Evolutionary conservation across 2,329 filamentous ascomycete genomes (phyloP).

Genomic region (Aspergillus calidoustus): DNA sequence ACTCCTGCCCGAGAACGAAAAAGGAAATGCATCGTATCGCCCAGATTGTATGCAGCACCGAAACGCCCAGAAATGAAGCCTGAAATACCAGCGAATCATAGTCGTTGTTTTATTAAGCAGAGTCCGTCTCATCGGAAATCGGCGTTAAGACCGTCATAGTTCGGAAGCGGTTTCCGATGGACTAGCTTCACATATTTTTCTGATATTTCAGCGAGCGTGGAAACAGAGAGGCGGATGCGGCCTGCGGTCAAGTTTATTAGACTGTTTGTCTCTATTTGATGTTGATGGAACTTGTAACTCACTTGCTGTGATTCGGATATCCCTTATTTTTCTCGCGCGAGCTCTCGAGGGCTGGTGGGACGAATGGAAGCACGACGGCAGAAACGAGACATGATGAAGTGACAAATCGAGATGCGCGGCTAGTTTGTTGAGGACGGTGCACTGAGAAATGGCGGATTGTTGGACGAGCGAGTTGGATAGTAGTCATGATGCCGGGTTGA

Average conservation of each 20-base stretch:
- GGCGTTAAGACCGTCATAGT: background rate
- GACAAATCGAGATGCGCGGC: slow-evolving; percentile 45
- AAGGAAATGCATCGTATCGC: background rate
- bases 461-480: slow-evolving; percentile 36
- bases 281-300: slow-evolving; percentile 20
- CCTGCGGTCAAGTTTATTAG: slow-evolving; percentile 26
- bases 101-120: background rate
- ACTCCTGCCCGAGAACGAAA: background rate
- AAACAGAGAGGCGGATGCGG: slow-evolving; percentile 48
- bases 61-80: background rate
- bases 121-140: background rate
- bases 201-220: slow-evolving; percentile 40
- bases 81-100: background rate
- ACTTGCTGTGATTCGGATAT: slow-evolving; percentile 45
- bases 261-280: background rate
- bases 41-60: background rate
- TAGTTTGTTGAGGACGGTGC: slow-evolving; percentile 45
- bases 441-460: slow-evolving; percentile 52
- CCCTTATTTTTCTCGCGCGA: slow-evolving; percentile 46
- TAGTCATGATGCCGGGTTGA: slow-evolving; percentile 25
- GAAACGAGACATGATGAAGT: slow-evolving; percentile 48
- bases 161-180: slow-evolving; percentile 12
- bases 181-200: background rate
- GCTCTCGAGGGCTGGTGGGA: slow-evolving; percentile 53
- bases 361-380: slow-evolving; percentile 51